Percentiles rank a stretch among this genome's conserved stretches.
phyloP scores from a whole-genome alignment of 352 stramenopile species.

The Elongisporangium undulatum region DNA sequence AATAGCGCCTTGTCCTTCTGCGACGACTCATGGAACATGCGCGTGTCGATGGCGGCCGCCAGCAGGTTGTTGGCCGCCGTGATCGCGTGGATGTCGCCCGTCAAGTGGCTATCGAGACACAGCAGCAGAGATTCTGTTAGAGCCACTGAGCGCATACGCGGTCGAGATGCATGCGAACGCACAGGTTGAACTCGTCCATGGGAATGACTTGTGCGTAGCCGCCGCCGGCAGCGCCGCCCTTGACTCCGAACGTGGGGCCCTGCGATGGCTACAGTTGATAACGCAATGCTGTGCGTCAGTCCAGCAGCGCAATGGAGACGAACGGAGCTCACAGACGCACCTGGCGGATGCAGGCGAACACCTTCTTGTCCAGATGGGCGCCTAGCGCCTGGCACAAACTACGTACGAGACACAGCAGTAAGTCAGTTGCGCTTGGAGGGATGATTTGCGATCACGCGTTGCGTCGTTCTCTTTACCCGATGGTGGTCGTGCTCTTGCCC shows the following conservation, averaged over 20 bases:
- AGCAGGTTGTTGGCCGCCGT: constrained; percentile 98
- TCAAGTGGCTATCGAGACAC: constrained; percentile 87
- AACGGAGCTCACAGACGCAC: constrained; percentile 37
- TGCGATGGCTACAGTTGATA: constrained; percentile 82
- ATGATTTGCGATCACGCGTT: not conserved
- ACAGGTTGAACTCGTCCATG: constrained; percentile 99
- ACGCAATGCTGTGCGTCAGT: not conserved
- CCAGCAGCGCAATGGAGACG: not conserved
- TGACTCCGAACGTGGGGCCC: constrained; percentile 98
- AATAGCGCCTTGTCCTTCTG: constrained; percentile 80
- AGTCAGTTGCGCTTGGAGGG: constrained; percentile 10
- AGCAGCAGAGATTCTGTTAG: constrained; percentile 70
- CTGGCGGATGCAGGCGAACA: constrained; percentile 97
- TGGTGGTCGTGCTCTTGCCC: constrained; percentile 99
- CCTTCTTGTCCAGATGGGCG: constrained; percentile 90
- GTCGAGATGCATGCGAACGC: constrained; percentile 6
- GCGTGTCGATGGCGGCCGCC: constrained; percentile 96
- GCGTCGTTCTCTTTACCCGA: constrained; percentile 60
- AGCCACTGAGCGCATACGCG: constrained; percentile 87
- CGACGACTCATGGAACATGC: constrained; percentile 96
- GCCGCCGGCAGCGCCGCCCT: constrained; percentile 81
- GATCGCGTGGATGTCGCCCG: constrained; percentile 98
- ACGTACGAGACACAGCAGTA: constrained; percentile 57
- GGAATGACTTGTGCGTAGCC: constrained; percentile 94
- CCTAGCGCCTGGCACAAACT: constrained; percentile 94